phyloP scores from a whole-genome alignment of 2,329 filamentous ascomycete species.

The Phyllachora maydis region DNA sequence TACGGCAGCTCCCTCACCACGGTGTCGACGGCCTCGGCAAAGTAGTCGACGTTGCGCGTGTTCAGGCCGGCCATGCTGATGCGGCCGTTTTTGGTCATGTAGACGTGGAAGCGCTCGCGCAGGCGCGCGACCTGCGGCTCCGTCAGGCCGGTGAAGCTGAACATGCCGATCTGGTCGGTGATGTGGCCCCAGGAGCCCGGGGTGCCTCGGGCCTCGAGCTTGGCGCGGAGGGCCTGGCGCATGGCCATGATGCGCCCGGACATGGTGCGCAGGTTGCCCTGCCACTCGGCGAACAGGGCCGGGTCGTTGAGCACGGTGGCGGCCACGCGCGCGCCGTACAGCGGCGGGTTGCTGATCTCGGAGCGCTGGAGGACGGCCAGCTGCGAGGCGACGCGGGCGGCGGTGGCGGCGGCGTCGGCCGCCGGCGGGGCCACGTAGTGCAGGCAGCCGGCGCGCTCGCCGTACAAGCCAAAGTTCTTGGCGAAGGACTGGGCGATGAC shows the following conservation, averaged over 20 bases:
- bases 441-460: constrained; percentile 89
- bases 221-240: constrained; percentile 56
- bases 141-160: constrained; percentile 71
- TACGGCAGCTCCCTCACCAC: constrained; percentile 40
- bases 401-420: constrained; percentile 36
- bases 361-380: constrained; percentile 87
- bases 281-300: constrained; percentile 72
- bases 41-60: constrained; percentile 77
- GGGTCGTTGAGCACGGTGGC: constrained; percentile 67
- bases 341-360: constrained; percentile 92
- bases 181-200: constrained; percentile 94
- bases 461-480: constrained; percentile 96
- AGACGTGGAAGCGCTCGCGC: constrained; percentile 51
- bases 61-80: constrained; percentile 99
- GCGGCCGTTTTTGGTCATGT: constrained; percentile 94
- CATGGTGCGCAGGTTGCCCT: constrained; percentile 83
- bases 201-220: constrained; percentile 69
- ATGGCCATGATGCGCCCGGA: constrained; percentile 86
- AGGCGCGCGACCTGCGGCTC: constrained; percentile 56
- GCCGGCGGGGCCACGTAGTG: constrained; percentile 69
- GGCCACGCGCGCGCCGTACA: constrained; percentile 83
- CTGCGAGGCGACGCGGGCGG: constrained; percentile 60
- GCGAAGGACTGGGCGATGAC: constrained; percentile 85
- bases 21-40: constrained; percentile 74
- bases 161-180: constrained; percentile 98